Evolutionary conservation across 2,329 filamentous ascomycete genomes (phyloP).

Genomic region (Exutisphaerella laricina): DNA sequence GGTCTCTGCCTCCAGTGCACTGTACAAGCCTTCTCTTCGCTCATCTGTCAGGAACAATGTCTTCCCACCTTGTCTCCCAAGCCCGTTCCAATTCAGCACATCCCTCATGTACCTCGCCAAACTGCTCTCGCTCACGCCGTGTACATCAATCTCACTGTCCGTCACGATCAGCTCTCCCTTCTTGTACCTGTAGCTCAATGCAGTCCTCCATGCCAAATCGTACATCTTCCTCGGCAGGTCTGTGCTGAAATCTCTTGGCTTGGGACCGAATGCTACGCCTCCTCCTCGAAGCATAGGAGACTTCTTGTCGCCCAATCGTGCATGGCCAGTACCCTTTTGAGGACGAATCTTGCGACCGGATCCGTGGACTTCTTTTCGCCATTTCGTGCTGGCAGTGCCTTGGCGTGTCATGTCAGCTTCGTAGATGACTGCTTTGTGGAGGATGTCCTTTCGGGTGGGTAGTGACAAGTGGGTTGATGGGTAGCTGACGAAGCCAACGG

Average conservation of each 20-base stretch:
- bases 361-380: slow-evolving; percentile 74
- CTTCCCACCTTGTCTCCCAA: slow-evolving; percentile 65
- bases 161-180: slow-evolving; percentile 82
- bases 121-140: slow-evolving; percentile 44
- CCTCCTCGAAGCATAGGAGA: slow-evolving; percentile 78
- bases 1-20: slow-evolving; percentile 57
- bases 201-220: slow-evolving; percentile 90
- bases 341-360: slow-evolving; percentile 73
- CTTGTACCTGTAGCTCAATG: slow-evolving; percentile 83
- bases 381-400: slow-evolving; percentile 80
- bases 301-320: slow-evolving; percentile 75
- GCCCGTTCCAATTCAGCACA: slow-evolving; percentile 64
- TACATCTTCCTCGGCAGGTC: slow-evolving; percentile 83
- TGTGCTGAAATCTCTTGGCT: slow-evolving; percentile 85
- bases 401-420: slow-evolving; percentile 85
- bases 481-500: slow-evolving; percentile 70
- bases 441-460: slow-evolving; percentile 81
- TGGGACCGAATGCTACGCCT: slow-evolving; percentile 83
- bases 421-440: slow-evolving; percentile 86
- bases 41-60: slow-evolving; percentile 63
- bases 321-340: slow-evolving; percentile 80
- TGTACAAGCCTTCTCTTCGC: slow-evolving; percentile 58
- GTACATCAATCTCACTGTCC: slow-evolving; percentile 62
- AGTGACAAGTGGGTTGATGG: slow-evolving; percentile 77
- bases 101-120: slow-evolving; percentile 56